Evolutionary conservation across 2,329 filamentous ascomycete genomes (phyloP).

Genomic region (Orbilia ellipsospora): DNA sequence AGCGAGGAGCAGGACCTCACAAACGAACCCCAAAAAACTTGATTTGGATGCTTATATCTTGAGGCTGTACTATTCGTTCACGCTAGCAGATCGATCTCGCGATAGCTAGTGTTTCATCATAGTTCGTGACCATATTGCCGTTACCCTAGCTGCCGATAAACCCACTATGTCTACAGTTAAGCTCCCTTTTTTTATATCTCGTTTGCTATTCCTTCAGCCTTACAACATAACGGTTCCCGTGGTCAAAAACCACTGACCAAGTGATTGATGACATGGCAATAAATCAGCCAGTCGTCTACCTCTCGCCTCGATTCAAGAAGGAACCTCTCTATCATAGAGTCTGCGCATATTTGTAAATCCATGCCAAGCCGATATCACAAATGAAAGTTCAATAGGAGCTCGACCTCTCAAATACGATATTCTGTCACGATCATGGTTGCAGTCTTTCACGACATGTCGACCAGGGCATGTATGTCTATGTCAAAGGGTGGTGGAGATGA

Average conservation of each 20-base stretch:
- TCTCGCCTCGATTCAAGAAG: slow-evolving; percentile 13
- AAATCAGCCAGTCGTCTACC: slow-evolving; percentile 45
- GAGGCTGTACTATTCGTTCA: slow-evolving; percentile 24
- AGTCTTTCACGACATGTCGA: slow-evolving; percentile 13
- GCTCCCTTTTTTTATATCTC: neutral
- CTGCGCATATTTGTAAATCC: no score
- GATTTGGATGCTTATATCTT: slow-evolving; percentile 20
- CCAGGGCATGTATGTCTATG: neutral
- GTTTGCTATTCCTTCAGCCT: slow-evolving; percentile 33
- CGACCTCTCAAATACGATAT: slow-evolving; percentile 28
- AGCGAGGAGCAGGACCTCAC: slow-evolving; percentile 36
- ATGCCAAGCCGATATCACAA: no score
- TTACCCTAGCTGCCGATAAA: neutral
- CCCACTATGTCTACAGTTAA: no score
- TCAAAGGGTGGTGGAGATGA: neutral
- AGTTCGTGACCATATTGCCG: slow-evolving; percentile 34
- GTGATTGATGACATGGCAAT: slow-evolving; percentile 56
- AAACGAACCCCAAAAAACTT: slow-evolving; percentile 32
- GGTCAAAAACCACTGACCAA: slow-evolving; percentile 33
- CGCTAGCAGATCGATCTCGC: neutral
- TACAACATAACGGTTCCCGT: slow-evolving; percentile 39
- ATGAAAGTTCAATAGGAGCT: neutral
- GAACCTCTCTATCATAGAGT: neutral
- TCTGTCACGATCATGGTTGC: slow-evolving; percentile 16
- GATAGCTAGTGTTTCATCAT: slow-evolving; percentile 36